Conservation (phyloP, 2,329 filamentous ascomycete genomes). For the Pezicula radicicola region DNA sequence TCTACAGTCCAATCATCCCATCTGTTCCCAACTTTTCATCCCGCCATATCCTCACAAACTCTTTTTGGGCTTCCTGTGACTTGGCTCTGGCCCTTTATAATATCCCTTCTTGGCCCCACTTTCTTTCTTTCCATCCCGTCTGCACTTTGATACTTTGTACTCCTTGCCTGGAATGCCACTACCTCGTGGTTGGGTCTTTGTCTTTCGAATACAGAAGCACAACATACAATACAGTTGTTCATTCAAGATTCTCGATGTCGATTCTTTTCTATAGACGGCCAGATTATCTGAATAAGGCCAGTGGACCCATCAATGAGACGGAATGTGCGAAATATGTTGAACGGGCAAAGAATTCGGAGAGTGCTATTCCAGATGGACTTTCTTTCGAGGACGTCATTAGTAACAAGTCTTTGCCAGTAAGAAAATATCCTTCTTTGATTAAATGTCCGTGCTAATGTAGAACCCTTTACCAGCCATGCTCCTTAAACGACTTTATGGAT, state of each 20-base stretch:
- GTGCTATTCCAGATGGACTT: constrained; percentile 67
- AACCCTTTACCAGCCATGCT: constrained; percentile 59
- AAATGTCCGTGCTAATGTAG: too few relatives aligned
- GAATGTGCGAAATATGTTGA: constrained; percentile 22
- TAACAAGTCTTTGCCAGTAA: constrained; percentile 75
- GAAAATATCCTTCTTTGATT: constrained; percentile 25
- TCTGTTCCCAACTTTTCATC: background rate
- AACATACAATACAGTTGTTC: background rate
- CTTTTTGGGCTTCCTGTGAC: background rate
- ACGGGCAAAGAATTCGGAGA: constrained; percentile 21
- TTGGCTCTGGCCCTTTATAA: background rate
- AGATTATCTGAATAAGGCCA: constrained; percentile 19
- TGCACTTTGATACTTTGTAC: background rate
- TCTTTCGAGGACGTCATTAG: constrained; percentile 73
- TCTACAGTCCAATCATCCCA: background rate
- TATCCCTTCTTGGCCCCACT: background rate
- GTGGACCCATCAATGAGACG: constrained; percentile 18
- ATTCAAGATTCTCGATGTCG: constrained; percentile 16
- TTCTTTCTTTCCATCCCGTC: background rate
- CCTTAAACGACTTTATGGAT: constrained; percentile 79
- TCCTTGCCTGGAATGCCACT: too few relatives aligned
- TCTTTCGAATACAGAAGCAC: background rate
- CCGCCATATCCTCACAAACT: background rate
- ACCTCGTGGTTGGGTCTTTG: background rate
- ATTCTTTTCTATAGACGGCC: constrained; percentile 28